Percentiles rank a stretch among this genome's conserved stretches.
These are phyloP conservation scores for Eutypa lata DNA, from an alignment of 2,329 filamentous ascomycete species.

Conservation along the genomic window DNA sequence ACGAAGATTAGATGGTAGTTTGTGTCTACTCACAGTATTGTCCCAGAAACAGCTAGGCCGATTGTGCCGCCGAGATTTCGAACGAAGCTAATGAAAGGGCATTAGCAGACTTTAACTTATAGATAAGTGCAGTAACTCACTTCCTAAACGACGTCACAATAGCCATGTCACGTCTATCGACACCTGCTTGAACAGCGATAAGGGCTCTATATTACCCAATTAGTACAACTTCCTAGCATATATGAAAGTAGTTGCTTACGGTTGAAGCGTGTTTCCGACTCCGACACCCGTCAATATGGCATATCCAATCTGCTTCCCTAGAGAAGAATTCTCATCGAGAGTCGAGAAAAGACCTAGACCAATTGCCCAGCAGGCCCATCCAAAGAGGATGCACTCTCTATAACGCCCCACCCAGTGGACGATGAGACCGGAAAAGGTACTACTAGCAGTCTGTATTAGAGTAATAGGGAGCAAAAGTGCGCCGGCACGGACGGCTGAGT, in stretches of 20 bases:
- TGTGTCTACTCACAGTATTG: slow-evolving; percentile 29
- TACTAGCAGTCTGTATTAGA: slow-evolving; percentile 43
- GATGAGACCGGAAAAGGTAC: slow-evolving; percentile 48
- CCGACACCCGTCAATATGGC: slow-evolving; percentile 49
- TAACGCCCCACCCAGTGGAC: slow-evolving; percentile 52
- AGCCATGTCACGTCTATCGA: slow-evolving; percentile 46
- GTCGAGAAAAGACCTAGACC: slow-evolving; percentile 53
- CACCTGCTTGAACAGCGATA: slow-evolving; percentile 54
- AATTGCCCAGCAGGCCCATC: slow-evolving; percentile 49
- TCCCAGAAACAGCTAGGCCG: slow-evolving; percentile 37
- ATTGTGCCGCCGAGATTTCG: slow-evolving; percentile 37
- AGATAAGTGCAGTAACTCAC: slow-evolving; percentile 20
- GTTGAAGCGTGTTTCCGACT: slow-evolving; percentile 50
- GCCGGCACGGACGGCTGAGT: slow-evolving; percentile 38
- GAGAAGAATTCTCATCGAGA: slow-evolving; percentile 41
- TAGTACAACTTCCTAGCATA: background rate
- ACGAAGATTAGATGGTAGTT: background rate
- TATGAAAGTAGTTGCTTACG: slow-evolving; percentile 28
- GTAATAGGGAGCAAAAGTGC: slow-evolving; percentile 40
- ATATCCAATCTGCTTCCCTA: slow-evolving; percentile 54
- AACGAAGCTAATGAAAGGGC: slow-evolving; percentile 29
- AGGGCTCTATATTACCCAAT: slow-evolving; percentile 28
- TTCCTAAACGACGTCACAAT: slow-evolving; percentile 42
- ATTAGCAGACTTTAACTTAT: too few relatives aligned
- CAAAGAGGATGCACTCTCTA: slow-evolving; percentile 51